A percentile compares a stretch with the other conserved stretches of the same genome.
Conservation (phyloP, 129 eudicot species). For the Silybum marianum region DNA sequence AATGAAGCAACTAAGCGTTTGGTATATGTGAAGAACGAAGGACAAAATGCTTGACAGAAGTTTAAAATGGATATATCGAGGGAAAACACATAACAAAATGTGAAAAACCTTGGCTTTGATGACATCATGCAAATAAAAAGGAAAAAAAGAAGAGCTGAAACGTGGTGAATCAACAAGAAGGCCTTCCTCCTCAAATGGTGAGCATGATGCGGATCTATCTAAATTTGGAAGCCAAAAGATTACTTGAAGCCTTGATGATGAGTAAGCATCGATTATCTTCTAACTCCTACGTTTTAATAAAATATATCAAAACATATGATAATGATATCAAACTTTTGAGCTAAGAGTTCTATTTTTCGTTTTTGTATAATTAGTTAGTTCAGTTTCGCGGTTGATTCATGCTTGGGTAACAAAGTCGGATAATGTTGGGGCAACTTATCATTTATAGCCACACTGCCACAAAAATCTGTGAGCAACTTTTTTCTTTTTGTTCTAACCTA, state of each 20-base stretch:
- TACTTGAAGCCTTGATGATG: neutral
- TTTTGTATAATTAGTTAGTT: no score
- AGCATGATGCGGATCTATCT: neutral
- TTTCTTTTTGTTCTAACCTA: no score
- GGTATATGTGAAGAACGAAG: neutral
- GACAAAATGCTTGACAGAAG: neutral
- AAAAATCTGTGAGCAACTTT: no score
- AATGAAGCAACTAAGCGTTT: slow-evolving; percentile 4
- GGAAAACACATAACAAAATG: neutral
- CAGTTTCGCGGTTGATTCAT: no score
- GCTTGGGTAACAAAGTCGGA: no score
- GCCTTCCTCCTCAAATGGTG: neutral
- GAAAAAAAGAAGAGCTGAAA: neutral
- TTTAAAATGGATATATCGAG: neutral
- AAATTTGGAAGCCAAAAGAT: neutral
- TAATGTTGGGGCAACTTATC: no score
- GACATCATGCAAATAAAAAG: neutral
- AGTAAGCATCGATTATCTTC: no score
- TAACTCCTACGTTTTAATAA: no score
- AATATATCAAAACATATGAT: no score
- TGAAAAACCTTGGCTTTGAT: neutral
- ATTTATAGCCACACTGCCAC: no score
- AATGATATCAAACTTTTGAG: no score
- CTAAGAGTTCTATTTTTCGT: no score
- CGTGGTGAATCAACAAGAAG: neutral